Percentiles rank a stretch among this genome's conserved stretches.
phyloP scores from a whole-genome alignment of 768 basidiomycete species.

The Auricularia auricula-judae region DNA sequence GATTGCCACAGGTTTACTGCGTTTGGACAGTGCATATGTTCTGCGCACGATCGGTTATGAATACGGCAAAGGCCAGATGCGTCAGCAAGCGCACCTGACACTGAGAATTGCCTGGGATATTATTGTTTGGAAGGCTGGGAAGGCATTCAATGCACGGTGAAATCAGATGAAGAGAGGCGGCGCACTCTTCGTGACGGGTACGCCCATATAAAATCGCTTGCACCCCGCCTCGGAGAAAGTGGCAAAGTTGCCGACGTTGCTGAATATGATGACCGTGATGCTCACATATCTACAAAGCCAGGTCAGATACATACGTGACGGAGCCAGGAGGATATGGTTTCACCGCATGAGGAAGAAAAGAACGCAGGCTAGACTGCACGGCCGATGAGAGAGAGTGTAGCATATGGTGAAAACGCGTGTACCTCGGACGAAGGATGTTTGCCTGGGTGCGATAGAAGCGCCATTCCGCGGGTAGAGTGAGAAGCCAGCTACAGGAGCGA shows the following conservation, averaged over 20 bases:
- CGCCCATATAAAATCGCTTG: constrained; percentile 34
- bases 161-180: neutral
- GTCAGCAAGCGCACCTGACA: constrained; percentile 31
- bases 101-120: constrained; percentile 57
- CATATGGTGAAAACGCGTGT: neutral
- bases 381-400: neutral
- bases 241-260: constrained; percentile 50
- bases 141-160: neutral
- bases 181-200: constrained; percentile 54
- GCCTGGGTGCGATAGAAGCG: constrained; percentile 24
- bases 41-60: constrained; percentile 18
- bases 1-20: constrained; percentile 33
- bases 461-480: constrained; percentile 22
- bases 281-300: constrained; percentile 27
- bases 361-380: neutral
- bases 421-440: constrained; percentile 18
- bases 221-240: constrained; percentile 38
- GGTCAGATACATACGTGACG: neutral
- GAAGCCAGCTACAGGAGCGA: constrained; percentile 16
- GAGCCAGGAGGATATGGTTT: constrained; percentile 6
- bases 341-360: constrained; percentile 39
- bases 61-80: neutral
- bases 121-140: constrained; percentile 47
- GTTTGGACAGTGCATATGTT: constrained; percentile 46
- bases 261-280: constrained; percentile 35